A percentile compares a stretch with the other conserved stretches of the same genome.
Evolutionary conservation across 2,329 filamentous ascomycete species (phyloP).

Genomic region (Diaporthe batatas): DNA sequence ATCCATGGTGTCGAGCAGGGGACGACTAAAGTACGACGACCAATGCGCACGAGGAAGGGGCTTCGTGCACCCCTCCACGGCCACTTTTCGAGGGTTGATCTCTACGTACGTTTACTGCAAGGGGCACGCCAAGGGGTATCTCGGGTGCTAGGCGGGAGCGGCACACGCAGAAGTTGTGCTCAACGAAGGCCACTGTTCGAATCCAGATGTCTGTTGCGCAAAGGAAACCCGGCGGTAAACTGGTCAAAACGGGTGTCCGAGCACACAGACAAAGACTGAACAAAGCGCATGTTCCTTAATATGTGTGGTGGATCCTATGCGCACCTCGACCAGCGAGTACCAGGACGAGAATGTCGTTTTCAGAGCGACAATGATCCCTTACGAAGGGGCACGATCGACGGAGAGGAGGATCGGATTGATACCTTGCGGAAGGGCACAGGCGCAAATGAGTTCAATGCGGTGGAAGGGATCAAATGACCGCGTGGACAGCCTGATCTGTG

Average conservation of each 20-base stretch:
- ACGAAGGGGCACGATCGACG: slow-evolving; percentile 1
- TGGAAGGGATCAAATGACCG: background rate
- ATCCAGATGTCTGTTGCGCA: background rate
- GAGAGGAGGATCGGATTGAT: slow-evolving; percentile 2
- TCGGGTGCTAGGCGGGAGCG: background rate
- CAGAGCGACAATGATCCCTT: background rate
- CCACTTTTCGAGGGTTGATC: background rate
- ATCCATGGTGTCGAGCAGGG: slow-evolving; percentile 77
- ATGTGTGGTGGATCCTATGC: background rate
- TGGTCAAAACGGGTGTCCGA: background rate
- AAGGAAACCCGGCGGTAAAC: background rate
- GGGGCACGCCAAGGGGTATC: background rate
- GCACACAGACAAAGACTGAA: background rate
- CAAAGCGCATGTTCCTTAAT: background rate
- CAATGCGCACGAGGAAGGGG: background rate
- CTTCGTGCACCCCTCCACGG: background rate
- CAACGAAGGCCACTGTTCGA: background rate
- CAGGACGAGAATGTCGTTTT: background rate
- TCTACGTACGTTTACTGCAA: background rate
- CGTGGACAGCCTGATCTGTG: slow-evolving; percentile 8
- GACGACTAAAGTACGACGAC: slow-evolving; percentile 13
- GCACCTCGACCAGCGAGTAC: background rate
- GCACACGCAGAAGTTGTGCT: background rate
- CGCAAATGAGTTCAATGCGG: slow-evolving; percentile 2
- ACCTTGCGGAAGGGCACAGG: background rate